phyloP scores from a whole-genome alignment of 306 rosid genomes.

The Acacia crassicarpa region DNA sequence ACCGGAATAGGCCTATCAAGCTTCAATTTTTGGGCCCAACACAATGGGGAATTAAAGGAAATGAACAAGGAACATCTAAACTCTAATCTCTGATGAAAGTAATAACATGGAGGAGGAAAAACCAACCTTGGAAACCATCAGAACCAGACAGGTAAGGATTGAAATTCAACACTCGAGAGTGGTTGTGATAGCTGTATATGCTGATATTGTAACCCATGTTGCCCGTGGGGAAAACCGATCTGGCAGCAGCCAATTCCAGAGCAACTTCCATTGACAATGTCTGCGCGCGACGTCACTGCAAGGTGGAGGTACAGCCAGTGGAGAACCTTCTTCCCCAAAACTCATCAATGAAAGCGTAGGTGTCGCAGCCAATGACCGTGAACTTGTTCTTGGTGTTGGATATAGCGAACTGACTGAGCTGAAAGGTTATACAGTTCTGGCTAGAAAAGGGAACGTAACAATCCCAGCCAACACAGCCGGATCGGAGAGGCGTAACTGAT shows the following conservation, averaged over 20 bases:
- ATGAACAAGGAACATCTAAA: neutral
- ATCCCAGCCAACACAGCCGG: neutral
- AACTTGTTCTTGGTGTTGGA: neutral
- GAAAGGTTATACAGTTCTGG: neutral
- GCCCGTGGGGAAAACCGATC: neutral
- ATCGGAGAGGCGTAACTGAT: neutral
- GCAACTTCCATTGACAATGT: neutral
- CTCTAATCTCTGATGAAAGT: too few species aligned
- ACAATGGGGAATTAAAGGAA: neutral
- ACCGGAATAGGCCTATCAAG: neutral
- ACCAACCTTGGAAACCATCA: too few species aligned
- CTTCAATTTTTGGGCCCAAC: neutral
- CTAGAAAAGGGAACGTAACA: neutral
- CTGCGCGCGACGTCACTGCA: neutral
- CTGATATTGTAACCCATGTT: slow-evolving; percentile 27
- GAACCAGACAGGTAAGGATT: too few species aligned
- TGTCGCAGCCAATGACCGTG: neutral
- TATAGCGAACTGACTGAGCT: neutral
- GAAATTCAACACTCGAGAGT: neutral
- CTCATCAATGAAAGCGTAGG: neutral
- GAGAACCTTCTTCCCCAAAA: neutral
- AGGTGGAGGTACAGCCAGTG: neutral
- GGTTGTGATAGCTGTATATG: fast-evolving
- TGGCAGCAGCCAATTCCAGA: neutral
- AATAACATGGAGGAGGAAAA: too few species aligned